Evolutionary conservation across 345 rosid genomes (phyloP).

Genomic region (Aquilaria sinensis): DNA sequence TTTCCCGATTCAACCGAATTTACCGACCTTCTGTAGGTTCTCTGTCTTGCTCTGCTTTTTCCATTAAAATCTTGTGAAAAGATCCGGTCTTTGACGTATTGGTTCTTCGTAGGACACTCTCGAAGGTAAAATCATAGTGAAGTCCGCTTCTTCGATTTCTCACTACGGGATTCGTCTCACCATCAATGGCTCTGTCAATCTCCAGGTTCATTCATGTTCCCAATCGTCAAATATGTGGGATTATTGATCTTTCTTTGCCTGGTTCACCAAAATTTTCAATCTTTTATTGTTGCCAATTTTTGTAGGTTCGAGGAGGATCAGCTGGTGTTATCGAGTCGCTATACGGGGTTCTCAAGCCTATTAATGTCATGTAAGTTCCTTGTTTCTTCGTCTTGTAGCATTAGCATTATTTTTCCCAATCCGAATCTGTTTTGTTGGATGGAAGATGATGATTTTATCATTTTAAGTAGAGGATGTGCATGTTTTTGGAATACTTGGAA

Average conservation of each 20-base stretch:
- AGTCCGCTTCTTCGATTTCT: slow-evolving; percentile 61
- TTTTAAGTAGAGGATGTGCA: too few relatives aligned
- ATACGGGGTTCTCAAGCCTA: slow-evolving; percentile 78
- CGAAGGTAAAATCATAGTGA: slow-evolving; percentile 63
- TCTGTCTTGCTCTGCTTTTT: not conserved
- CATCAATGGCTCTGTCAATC: slow-evolving; percentile 60
- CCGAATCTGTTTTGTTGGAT: too few relatives aligned
- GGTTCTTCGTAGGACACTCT: slow-evolving; percentile 46
- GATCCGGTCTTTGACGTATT: not conserved
- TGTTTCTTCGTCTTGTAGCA: not conserved
- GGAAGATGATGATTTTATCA: too few relatives aligned
- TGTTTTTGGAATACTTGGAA: too few relatives aligned
- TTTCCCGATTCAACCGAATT: slow-evolving; percentile 61
- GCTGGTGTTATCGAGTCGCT: slow-evolving; percentile 83
- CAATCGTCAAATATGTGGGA: not conserved
- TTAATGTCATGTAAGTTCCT: slow-evolving; percentile 45
- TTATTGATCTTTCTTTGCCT: not conserved
- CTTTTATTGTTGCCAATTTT: not conserved
- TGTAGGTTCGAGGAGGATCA: slow-evolving; percentile 85
- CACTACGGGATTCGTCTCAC: slow-evolving; percentile 69
- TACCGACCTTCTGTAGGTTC: slow-evolving; percentile 56
- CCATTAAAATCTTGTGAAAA: not conserved
- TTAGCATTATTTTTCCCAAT: too few relatives aligned
- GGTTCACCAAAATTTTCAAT: not conserved
- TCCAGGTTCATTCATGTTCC: slow-evolving; percentile 45